Base-by-base conservation (phyloP, 2,329 filamentous ascomycete genomes). In the Alternaria panax region DNA sequence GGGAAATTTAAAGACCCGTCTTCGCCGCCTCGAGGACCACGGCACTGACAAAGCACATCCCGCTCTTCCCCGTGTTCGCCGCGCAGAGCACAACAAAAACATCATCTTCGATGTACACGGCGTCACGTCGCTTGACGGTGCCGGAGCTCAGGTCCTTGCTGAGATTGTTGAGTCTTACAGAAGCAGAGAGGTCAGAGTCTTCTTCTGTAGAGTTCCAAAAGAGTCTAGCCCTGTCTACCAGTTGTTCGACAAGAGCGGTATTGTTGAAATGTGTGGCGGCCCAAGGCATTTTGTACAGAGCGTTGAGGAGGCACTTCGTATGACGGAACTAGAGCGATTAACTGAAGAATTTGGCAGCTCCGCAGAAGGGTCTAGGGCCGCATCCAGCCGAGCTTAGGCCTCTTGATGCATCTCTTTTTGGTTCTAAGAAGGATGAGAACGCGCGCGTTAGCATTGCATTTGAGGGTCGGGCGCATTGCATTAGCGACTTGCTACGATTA, bases 21-120 rank as follows among this genome's bases (percentile, higher is more conserved):
- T 99, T 11, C 85, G 91, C 6, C 84, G 95, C 7, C 84, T 99
- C 1, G 95, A 98, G 78, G 85, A 93, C 22, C 97, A 98, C 72
- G 95, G 95, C n/a, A 94, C 92, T 0, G 89, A 84, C 45, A 83
- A 86, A 53, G 92, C 92, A 0, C 95, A 98, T 70, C 95, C 95
- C 0, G 93, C 93, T 0, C 83, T 97, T 18, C 95, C 95, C 0
- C 86, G 91, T 3, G 84, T 96, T 14, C 86, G 93, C 5, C 83
- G 85, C 25, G 86, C 88, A n/a, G 90, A 94, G 61, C 89, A 92
- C 71, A 97, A 97, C 75, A 87, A 88, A 68, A 97, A 97, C 73
- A 85, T 99, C 77, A 93, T 99, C 63, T 98, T 99, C 72, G 95
- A 99, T 75, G 93, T 98, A 7, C 94, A 98, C 69, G 95, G 95